A percentile compares a stretch with the other conserved stretches of the same genome.
These are phyloP conservation scores for Penicillium freii DNA, from an alignment of 2,329 filamentous ascomycete genomes.

Conservation along the genomic window DNA sequence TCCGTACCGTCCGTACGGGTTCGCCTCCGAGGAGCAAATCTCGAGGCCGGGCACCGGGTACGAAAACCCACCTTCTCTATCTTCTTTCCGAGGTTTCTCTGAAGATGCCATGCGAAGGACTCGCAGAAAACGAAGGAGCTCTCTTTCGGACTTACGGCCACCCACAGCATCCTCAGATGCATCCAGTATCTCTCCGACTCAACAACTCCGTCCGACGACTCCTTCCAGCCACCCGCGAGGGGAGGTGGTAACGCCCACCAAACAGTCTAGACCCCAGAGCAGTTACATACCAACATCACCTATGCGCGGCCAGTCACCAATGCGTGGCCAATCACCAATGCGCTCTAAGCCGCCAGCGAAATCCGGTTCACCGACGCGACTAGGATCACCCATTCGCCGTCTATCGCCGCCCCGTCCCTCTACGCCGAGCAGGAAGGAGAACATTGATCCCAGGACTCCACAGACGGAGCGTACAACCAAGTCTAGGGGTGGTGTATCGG, in stretches of 20 bases:
- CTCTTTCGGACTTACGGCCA: constrained; percentile 77
- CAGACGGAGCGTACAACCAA: constrained; percentile 36
- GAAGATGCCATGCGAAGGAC: constrained; percentile 42
- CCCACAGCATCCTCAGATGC: constrained; percentile 62
- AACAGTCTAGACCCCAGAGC: constrained; percentile 30
- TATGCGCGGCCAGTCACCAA: constrained; percentile 19
- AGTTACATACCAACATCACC: constrained; percentile 32
- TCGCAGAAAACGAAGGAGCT: constrained; percentile 82
- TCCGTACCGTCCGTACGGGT: constrained; percentile 50
- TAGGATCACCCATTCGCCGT: constrained; percentile 32
- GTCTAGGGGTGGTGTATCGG: constrained; percentile 33
- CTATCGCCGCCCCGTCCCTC: constrained; percentile 34
- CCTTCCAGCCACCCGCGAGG: constrained; percentile 30
- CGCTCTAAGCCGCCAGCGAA: constrained; percentile 36
- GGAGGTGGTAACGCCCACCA: constrained; percentile 32
- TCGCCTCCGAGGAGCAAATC: constrained; percentile 48
- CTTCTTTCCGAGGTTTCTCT: constrained; percentile 54
- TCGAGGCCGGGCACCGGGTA: constrained; percentile 47
- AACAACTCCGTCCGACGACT: constrained; percentile 40
- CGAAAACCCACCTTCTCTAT: constrained; percentile 47
- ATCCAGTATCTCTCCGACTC: constrained; percentile 34
- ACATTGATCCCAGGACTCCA: constrained; percentile 36
- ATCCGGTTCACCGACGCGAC: constrained; percentile 28
- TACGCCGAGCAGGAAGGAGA: constrained; percentile 42
- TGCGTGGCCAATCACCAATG: constrained; percentile 22